Evolutionary conservation across 2,329 filamentous ascomycete species (phyloP).

Genomic region (Grosmannia serpens): DNA sequence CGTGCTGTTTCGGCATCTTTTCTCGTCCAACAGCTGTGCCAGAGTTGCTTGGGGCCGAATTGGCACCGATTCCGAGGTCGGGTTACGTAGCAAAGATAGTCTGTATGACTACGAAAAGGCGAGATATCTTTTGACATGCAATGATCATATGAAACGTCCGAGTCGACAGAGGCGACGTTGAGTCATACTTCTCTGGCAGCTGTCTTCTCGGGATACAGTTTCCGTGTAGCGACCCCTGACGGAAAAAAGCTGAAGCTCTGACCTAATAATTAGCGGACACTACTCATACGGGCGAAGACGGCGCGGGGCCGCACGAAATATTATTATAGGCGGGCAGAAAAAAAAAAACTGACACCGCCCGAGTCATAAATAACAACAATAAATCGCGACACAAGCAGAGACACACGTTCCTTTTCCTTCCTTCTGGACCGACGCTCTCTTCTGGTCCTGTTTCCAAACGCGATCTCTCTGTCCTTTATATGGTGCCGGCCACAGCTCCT

Average conservation of each 20-base stretch:
- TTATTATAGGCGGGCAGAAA: neutral
- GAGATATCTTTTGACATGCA: no score
- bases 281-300: constrained; percentile 1
- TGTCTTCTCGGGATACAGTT: neutral
- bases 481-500: neutral
- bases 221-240: neutral
- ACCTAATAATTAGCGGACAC: neutral
- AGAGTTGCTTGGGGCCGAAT: no score
- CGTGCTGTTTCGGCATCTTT: neutral
- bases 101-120: no score
- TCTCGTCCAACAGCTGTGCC: neutral
- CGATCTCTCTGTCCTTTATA: neutral
- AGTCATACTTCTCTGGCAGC: neutral
- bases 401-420: neutral
- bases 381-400: neutral
- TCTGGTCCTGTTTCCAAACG: neutral
- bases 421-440: neutral
- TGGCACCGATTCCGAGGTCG: no score
- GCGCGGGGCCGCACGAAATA: neutral
- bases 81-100: no score
- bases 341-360: neutral
- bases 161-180: neutral
- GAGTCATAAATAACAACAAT: neutral
- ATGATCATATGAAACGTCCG: no score
- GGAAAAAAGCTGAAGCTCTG: neutral